Base-by-base conservation (phyloP, 2,329 filamentous ascomycete genomes). In the Colletotrichum sp. region DNA sequence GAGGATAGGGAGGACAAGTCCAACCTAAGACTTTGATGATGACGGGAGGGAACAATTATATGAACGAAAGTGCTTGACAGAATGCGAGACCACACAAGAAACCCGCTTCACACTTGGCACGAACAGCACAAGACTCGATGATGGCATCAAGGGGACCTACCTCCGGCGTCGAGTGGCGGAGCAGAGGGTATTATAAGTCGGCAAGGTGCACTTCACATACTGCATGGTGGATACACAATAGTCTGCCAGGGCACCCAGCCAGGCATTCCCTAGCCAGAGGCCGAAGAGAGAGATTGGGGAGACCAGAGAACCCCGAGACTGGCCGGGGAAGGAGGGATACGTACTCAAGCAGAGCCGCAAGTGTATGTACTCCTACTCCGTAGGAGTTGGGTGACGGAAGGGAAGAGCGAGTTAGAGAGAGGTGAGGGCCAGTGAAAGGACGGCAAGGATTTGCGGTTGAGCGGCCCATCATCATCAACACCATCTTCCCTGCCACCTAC, bases 331-430 rank as follows among this genome's bases (percentile, higher is more conserved):
- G 16, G 13, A 39, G 22, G 22, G 59, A 44, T 64, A 72, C 63
- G 73, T 75, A 68, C n/a, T 48, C 10, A 52, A 52, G 72, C 72
- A 75, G 72, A 75, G 72, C 72, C 72, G 24, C 73, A 75, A 26
- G 30, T 22, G 15, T 52, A 39, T 39, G 36, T 39, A 39, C 36
- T 39, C 16, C 36, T 39, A 48, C 24, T 12, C n/a, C 62, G 44
- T 22, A 34, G 24, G 63, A 57, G 24, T 32, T 55, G 18, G n/a
- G 57, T 13, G 24, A 30, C n/a, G 15, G 52, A 39, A 39, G 10
- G 24, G 22, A 55, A 72, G 62, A 39, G 69, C 68, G 71, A 67
- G 26, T 39, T 30, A 55, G 55, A 75, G 39, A 63, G 30, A n/a
- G 72, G 32, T 44, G 63, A 72, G 55, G 44, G 44, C 44, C 28